Percentiles rank a stretch among this genome's conserved stretches.
Evolutionary conservation across 495 filamentous ascomycete genomes (phyloP).

Genomic region (Trichoderma orchidacearum): DNA sequence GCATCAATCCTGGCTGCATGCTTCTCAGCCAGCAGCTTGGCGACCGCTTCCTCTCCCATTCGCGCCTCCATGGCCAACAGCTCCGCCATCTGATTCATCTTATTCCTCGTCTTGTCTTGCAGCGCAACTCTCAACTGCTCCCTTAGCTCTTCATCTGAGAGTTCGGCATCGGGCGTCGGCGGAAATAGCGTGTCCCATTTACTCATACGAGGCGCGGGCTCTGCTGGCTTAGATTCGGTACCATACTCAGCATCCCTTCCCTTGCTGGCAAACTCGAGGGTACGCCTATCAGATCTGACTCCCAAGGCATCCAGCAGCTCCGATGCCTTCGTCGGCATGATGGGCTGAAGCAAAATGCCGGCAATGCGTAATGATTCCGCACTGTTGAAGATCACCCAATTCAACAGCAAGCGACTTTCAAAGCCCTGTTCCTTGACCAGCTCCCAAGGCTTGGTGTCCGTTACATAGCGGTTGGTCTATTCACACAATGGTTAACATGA

Average conservation of each 20-base stretch:
- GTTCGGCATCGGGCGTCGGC: constrained; percentile 10
- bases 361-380: constrained; percentile 68
- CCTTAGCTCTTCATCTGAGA: neutral
- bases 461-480: constrained; percentile 1
- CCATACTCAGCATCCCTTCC: constrained; percentile 61
- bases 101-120: neutral
- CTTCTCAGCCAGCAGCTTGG: neutral
- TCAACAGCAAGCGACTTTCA: neutral
- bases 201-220: neutral
- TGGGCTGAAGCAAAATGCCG: constrained; percentile 80
- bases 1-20: neutral
- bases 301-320: constrained; percentile 66
- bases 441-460: constrained; percentile 20
- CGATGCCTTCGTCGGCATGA: constrained; percentile 69
- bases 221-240: neutral
- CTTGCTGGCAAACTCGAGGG: constrained; percentile 38
- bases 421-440: constrained; percentile 4
- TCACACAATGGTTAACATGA: neutral
- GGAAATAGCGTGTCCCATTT: constrained; percentile 19
- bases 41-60: neutral
- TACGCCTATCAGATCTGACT: constrained; percentile 46
- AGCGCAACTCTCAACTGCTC: neutral
- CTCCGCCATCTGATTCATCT: neutral
- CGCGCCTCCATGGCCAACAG: neutral
- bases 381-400: constrained; percentile 48